Evolutionary conservation across 371 early-diverging fungal genomes (phyloP).

Genomic region (Circinella umbellata): DNA sequence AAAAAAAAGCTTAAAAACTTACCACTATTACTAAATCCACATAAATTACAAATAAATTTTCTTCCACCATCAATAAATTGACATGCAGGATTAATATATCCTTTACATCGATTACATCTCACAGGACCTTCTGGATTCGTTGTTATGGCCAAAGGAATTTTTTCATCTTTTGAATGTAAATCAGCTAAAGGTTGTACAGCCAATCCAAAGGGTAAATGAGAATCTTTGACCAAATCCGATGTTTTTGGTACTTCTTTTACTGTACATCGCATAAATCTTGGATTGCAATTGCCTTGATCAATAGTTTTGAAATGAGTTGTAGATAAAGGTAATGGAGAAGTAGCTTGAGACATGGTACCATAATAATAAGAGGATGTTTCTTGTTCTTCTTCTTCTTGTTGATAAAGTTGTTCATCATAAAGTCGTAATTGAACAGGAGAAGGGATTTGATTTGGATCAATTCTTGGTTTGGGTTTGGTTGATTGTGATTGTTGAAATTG

Average conservation of each 20-base stretch:
- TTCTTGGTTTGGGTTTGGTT: constrained; percentile 58
- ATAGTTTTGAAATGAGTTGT: constrained; percentile 77
- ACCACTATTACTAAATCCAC: constrained; percentile 85
- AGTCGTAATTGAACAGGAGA: constrained; percentile 85
- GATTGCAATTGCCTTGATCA: constrained; percentile 95
- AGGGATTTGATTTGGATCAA: constrained; percentile 95
- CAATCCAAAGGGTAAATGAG: constrained; percentile 85
- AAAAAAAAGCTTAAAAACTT: constrained; percentile 9
- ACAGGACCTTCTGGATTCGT: constrained; percentile 74
- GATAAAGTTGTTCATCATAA: constrained; percentile 73
- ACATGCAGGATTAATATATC: constrained; percentile 93
- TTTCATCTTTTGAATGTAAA: constrained; percentile 72
- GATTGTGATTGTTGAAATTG: constrained; percentile 6
- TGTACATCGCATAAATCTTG: constrained; percentile 91
- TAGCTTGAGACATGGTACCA: constrained; percentile 68
- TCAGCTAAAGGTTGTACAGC: constrained; percentile 93
- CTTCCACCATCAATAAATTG: constrained; percentile 88
- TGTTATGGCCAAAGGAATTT: constrained; percentile 21
- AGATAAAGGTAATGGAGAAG: constrained; percentile 77
- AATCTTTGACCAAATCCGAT: constrained; percentile 75
- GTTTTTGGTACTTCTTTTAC: constrained; percentile 82
- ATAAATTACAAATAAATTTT: constrained; percentile 92
- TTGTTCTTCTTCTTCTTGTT: constrained; percentile 24
- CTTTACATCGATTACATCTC: constrained; percentile 91
- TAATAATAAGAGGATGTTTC: constrained; percentile 38